Evolutionary conservation across 805 yeast species (phyloP).

Genomic region (Saccharomycopsis sp.): DNA sequence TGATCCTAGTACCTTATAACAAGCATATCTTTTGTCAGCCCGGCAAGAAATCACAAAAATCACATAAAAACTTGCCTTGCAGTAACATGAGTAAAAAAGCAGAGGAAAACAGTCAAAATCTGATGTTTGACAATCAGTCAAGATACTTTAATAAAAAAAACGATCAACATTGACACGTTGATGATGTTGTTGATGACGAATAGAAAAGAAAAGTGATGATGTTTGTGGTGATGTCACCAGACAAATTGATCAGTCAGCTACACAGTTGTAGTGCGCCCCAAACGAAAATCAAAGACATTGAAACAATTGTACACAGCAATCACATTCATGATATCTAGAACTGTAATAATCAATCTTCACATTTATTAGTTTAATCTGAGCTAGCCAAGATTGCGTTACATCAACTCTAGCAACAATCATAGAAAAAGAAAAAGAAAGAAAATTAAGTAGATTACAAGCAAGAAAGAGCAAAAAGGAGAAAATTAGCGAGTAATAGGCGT

Average conservation of each 20-base stretch:
- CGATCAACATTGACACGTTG: not conserved
- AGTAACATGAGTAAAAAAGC: no score
- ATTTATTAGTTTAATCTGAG: no score
- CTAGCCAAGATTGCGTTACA: not conserved
- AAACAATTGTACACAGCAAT: no score
- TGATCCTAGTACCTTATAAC: no score
- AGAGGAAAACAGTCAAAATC: no score
- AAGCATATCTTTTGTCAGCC: no score
- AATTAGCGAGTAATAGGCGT: not conserved
- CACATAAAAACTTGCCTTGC: no score
- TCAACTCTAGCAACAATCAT: not conserved
- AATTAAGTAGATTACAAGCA: not conserved
- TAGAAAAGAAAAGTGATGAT: not conserved
- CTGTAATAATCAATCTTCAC: no score
- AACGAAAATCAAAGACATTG: no score
- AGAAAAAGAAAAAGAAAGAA: not conserved
- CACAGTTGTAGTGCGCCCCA: no score
- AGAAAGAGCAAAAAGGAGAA: not conserved
- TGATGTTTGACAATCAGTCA: not conserved
- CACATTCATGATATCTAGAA: no score
- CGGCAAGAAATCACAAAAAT: not conserved
- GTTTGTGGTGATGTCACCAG: not conserved
- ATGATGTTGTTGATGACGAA: not conserved
- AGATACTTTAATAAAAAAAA: not conserved
- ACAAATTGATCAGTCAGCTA: not conserved